Conservation (phyloP, 345 rosid species). For the Pugionium dolabratum region DNA sequence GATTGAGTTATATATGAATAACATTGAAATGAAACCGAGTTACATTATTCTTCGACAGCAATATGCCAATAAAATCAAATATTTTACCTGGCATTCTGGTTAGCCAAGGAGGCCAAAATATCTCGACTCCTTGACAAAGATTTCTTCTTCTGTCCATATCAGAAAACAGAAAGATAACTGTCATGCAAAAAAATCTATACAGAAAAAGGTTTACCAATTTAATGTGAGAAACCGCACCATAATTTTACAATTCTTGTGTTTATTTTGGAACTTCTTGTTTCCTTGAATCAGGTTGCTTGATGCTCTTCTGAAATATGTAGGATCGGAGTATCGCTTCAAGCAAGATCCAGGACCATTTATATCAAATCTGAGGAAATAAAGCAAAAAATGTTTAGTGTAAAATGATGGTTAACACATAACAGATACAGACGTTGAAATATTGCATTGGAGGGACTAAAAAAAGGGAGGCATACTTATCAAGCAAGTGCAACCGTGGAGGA, state of each 20-base stretch:
- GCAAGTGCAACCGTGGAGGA: slow-evolving; percentile 81
- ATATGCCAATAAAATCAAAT: background rate
- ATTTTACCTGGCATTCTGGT: slow-evolving; percentile 61
- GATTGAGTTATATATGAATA: slow-evolving; percentile 2
- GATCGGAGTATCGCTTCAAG: slow-evolving; percentile 89
- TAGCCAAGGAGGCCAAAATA: slow-evolving; percentile 48
- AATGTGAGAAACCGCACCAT: slow-evolving; percentile 52
- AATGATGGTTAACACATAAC: slow-evolving; percentile 17
- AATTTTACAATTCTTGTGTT: slow-evolving; percentile 55
- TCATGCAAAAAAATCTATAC: background rate
- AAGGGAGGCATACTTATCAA: slow-evolving; percentile 70
- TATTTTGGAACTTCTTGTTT: slow-evolving; percentile 54
- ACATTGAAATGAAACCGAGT: background rate
- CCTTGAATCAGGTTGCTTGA: slow-evolving; percentile 49
- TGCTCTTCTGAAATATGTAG: slow-evolving; percentile 75
- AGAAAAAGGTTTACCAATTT: background rate
- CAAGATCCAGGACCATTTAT: slow-evolving; percentile 88
- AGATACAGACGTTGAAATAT: background rate
- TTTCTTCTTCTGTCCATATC: slow-evolving; percentile 62
- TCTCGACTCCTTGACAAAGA: slow-evolving; percentile 54
- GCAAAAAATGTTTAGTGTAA: slow-evolving; percentile 29
- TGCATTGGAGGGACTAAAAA: slow-evolving; percentile 4
- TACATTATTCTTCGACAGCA: background rate
- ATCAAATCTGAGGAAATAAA: slow-evolving; percentile 64
- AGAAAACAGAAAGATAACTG: slow-evolving; percentile 1